Evolutionary conservation across 2,329 filamentous ascomycete species (phyloP).

Genomic region (Aspergillus chevalieri): DNA sequence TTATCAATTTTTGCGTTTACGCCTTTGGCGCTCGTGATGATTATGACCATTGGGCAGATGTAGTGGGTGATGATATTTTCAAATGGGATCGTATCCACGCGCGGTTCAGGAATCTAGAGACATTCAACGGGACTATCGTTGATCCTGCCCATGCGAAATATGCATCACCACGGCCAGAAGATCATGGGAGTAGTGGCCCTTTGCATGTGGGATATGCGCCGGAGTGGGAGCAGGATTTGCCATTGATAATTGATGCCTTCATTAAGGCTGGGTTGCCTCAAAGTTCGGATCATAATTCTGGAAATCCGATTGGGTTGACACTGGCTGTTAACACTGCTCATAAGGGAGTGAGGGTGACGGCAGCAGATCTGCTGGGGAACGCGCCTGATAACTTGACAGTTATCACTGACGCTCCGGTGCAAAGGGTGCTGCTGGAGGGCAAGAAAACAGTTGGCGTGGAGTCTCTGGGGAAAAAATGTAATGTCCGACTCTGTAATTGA

Average conservation of each 20-base stretch:
- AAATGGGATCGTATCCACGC: constrained; percentile 49
- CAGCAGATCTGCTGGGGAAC: constrained; percentile 44
- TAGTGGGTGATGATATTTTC: constrained; percentile 52
- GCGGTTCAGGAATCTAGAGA: constrained; percentile 50
- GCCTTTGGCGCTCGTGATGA: constrained; percentile 54
- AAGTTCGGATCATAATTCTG: constrained; percentile 54
- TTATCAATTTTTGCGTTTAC: constrained; percentile 53
- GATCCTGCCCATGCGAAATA: constrained; percentile 41
- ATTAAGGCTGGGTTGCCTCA: constrained; percentile 44
- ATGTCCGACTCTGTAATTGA: constrained; percentile 6
- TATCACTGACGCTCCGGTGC: constrained; percentile 44
- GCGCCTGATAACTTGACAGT: constrained; percentile 49
- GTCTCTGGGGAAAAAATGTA: constrained; percentile 36
- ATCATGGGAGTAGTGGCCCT: constrained; percentile 48
- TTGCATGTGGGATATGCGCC: constrained; percentile 45
- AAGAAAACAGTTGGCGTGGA: constrained; percentile 44
- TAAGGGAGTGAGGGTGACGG: constrained; percentile 46
- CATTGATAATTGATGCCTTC: constrained; percentile 43
- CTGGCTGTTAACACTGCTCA: constrained; percentile 46
- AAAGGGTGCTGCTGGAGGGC: constrained; percentile 43
- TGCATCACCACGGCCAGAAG: constrained; percentile 35
- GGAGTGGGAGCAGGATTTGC: constrained; percentile 47
- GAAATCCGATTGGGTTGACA: constrained; percentile 53
- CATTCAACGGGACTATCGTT: constrained; percentile 42
- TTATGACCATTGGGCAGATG: constrained; percentile 55